Percentiles rank a stretch among this genome's conserved stretches.
Evolutionary conservation across 2,329 filamentous ascomycete genomes (phyloP).

Genomic region (Diplodia mutila): DNA sequence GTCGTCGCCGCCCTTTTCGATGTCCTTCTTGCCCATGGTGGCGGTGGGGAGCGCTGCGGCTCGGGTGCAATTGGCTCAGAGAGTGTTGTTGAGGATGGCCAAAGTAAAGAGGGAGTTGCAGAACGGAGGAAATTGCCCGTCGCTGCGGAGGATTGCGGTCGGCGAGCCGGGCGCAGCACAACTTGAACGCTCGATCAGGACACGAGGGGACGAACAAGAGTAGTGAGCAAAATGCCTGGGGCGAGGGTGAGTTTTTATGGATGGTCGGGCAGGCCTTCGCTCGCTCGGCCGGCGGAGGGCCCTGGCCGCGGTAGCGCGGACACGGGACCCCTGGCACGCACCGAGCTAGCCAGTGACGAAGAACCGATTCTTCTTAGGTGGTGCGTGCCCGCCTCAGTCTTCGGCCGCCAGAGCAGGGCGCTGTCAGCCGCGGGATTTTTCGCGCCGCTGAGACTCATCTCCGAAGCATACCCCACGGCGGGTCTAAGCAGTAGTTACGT

Average conservation of each 20-base stretch:
- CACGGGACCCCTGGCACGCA: slow-evolving; percentile 21
- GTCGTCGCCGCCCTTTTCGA: slow-evolving; percentile 24
- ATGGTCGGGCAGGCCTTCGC: slow-evolving; percentile 4
- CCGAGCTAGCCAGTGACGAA: slow-evolving; percentile 24
- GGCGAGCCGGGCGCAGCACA: slow-evolving; percentile 26
- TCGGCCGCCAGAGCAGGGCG: slow-evolving; percentile 15
- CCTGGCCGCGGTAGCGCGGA: slow-evolving; percentile 9
- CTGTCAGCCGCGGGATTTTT: slow-evolving; percentile 27
- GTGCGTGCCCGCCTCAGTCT: slow-evolving; percentile 23
- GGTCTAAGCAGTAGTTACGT: slow-evolving; percentile 24
- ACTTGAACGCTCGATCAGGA: slow-evolving; percentile 27
- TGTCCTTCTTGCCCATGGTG: slow-evolving; percentile 25
- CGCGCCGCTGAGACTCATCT: slow-evolving; percentile 17
- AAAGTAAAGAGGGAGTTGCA: not conserved
- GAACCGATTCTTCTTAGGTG: slow-evolving; percentile 22
- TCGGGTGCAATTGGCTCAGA: slow-evolving; percentile 1
- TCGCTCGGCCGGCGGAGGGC: slow-evolving; percentile 16
- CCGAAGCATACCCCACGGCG: slow-evolving; percentile 21
- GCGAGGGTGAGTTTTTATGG: slow-evolving; percentile 23
- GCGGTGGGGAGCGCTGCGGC: not conserved
- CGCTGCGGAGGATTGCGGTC: slow-evolving; percentile 20
- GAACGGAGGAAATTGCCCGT: slow-evolving; percentile 11
- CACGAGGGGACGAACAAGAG: slow-evolving; percentile 27
- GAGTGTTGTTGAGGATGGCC: not conserved
- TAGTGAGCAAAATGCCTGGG: slow-evolving; percentile 13